Conservation (phyloP, 257 asterid species). For the Gardenia jasminoides region DNA sequence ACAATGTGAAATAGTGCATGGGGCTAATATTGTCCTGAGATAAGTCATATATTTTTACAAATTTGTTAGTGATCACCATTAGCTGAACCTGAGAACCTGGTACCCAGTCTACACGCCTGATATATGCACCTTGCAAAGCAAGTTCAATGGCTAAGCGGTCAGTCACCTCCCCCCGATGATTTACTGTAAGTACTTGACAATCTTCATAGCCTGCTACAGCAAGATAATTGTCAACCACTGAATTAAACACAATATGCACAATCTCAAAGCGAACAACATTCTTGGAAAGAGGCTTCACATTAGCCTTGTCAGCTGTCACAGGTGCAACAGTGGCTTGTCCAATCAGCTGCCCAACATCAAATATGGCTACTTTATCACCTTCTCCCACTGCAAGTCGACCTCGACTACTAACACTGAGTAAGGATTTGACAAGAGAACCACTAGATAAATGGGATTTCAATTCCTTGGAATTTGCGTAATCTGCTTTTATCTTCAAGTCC, state of each 20-base stretch:
- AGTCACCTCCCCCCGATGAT: constrained; percentile 95
- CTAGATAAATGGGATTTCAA: constrained; percentile 86
- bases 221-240: constrained; percentile 81
- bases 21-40: constrained; percentile 98
- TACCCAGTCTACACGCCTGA: constrained; percentile 91
- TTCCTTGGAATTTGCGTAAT: constrained; percentile 92
- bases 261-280: constrained; percentile 96
- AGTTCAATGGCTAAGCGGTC: constrained; percentile 97
- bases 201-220: constrained; percentile 99
- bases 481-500: constrained; percentile 96
- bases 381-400: constrained; percentile 99
- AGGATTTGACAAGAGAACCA: constrained; percentile 94
- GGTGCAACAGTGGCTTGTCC: constrained; percentile 95
- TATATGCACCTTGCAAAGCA: constrained; percentile 96
- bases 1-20: constrained; percentile 78
- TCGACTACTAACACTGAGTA: constrained; percentile 81
- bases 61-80: constrained; percentile 91
- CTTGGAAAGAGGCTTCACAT: constrained; percentile 96
- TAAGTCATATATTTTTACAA: constrained; percentile 87
- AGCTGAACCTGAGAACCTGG: constrained; percentile 98
- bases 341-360: constrained; percentile 96
- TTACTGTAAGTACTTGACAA: constrained; percentile 93
- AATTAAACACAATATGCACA: constrained; percentile 82
- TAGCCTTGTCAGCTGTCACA: constrained; percentile 97
- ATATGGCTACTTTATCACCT: constrained; percentile 98